Evolutionary conservation across 192 early-diverging fungal species (phyloP).

Genomic region (Jimgerdemannia flammicorona): DNA sequence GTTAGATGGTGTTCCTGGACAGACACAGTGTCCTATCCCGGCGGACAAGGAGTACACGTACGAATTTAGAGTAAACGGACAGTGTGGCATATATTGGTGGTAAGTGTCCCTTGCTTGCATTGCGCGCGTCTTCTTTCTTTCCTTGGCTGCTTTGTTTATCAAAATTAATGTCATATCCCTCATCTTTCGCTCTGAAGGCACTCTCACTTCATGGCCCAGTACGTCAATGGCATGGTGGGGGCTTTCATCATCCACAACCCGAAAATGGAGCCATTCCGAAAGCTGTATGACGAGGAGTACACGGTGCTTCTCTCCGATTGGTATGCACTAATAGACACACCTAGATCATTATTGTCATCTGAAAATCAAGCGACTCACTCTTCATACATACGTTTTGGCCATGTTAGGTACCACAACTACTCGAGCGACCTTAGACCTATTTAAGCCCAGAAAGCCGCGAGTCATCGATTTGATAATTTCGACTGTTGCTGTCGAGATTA

Average conservation of each 20-base stretch:
- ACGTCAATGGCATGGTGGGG: slow-evolving; percentile 65
- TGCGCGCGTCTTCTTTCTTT: neutral
- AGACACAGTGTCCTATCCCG: slow-evolving; percentile 53
- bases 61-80: slow-evolving; percentile 30
- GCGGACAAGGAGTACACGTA: slow-evolving; percentile 36
- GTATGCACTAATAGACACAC: slow-evolving; percentile 1
- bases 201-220: slow-evolving; percentile 54
- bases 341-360: too few relatives aligned
- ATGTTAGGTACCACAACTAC: slow-evolving; percentile 6
- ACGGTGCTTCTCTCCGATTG: slow-evolving; percentile 58
- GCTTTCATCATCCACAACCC: slow-evolving; percentile 60
- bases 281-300: slow-evolving; percentile 56
- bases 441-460: slow-evolving; percentile 29
- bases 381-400: too few relatives aligned
- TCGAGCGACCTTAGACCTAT: neutral
- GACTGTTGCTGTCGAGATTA: slow-evolving; percentile 10
- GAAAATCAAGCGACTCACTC: too few relatives aligned
- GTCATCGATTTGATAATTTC: slow-evolving; percentile 35
- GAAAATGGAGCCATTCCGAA: slow-evolving; percentile 23
- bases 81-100: slow-evolving; percentile 33
- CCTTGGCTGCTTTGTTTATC: neutral
- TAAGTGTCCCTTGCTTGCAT: neutral
- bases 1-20: slow-evolving; percentile 49
- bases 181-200: slow-evolving; percentile 34
- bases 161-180: neutral